Evolutionary conservation across 129 eudicot genomes (phyloP), one percentile per base, ranked within the genome.

Genomic region (Ambrosia artemisiifolia): DNA sequence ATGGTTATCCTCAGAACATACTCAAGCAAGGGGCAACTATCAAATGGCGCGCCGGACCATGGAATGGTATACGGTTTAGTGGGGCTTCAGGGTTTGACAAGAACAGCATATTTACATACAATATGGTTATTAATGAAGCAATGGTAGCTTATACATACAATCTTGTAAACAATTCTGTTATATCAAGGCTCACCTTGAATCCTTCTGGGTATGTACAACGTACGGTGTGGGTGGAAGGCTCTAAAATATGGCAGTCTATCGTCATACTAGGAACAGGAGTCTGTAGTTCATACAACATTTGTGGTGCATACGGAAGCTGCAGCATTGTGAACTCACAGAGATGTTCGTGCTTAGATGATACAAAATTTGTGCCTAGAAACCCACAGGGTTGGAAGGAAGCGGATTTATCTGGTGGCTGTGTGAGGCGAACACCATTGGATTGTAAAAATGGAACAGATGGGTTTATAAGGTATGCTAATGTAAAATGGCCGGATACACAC

Each of bases 401-500:
- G 32, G 65, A 32, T 13, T 35, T 16, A 44, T 54, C 75, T 7
- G 72, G 70, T 34, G 95, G 95, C 12, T 88, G 95, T 69, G 65
- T 47, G 7, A 46, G 95, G 43, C 69, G 70, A 67, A 61, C 16
- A 9, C 65, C 80, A 1, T 72, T 85, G 76, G 75, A 78, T 63
- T 88, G 84, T 28, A 4, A 33, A 18, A 67, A 32, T 9, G 82
- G 80, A 63, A 14, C 63, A 5, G 88, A 84, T 14, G 80, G 83
- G 13, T 89, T 86, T 71, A 6, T 56, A 3, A 79, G 32, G 67
- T 63, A 59, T 60, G 2, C 50, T 1, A 40, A 33, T 7, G 59
- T 89, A 7, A 79, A 84, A n/a, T 38, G 77, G 38, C 96, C 96
- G 0, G 92, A 83, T 44, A 50, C 81, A 7, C 46, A 44, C 42